phyloP scores from a whole-genome alignment of 2,329 filamentous ascomycete species.

The Ceratocystis colombiana region DNA sequence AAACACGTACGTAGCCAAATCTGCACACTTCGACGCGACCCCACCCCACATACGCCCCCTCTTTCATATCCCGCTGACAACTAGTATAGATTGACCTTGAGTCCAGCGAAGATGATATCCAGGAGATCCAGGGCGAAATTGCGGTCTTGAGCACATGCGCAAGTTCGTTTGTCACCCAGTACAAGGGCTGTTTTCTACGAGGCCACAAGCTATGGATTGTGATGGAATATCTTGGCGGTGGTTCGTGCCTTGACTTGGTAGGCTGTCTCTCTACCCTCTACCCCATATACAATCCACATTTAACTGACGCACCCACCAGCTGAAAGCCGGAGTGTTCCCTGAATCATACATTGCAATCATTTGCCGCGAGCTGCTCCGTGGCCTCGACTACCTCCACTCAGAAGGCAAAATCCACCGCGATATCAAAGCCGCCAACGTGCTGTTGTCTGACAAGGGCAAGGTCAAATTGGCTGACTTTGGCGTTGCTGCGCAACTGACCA shows the following conservation, averaged over 20 bases:
- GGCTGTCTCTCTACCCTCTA: constrained; percentile 27
- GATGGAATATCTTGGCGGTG: constrained; percentile 94
- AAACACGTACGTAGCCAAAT: constrained; percentile 64
- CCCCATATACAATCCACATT: constrained; percentile 24
- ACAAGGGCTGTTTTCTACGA: constrained; percentile 91
- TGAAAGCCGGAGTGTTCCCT: constrained; percentile 80
- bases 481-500: constrained; percentile 89
- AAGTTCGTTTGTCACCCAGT: constrained; percentile 88
- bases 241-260: constrained; percentile 89
- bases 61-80: not conserved
- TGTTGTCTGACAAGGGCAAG: constrained; percentile 81
- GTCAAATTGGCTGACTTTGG: constrained; percentile 97
- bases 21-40: not conserved
- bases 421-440: constrained; percentile 90
- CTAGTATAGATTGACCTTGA: constrained; percentile 80
- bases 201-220: constrained; percentile 98
- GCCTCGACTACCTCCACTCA: constrained; percentile 83
- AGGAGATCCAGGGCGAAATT: constrained; percentile 96
- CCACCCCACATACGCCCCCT: not conserved
- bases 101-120: constrained; percentile 95
- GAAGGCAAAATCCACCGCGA: constrained; percentile 95
- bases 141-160: constrained; percentile 89
- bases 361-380: constrained; percentile 79
- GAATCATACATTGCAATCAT: constrained; percentile 90
- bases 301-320: constrained; percentile 38